Evolutionary conservation across 768 basidiomycete genomes (phyloP).

Genomic region (Suillus lakei): DNA sequence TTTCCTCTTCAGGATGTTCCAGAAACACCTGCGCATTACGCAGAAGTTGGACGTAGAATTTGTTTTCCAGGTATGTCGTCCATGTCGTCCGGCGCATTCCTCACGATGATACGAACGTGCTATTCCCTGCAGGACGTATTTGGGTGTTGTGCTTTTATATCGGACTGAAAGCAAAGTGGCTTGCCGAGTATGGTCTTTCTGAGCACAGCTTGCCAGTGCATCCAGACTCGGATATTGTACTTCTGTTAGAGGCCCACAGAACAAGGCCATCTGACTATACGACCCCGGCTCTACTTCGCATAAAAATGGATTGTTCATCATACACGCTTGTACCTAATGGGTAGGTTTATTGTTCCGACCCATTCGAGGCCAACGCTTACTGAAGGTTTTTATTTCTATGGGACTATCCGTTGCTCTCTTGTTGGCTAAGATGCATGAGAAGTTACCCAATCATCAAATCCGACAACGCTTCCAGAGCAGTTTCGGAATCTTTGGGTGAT

Average conservation of each 20-base stretch:
- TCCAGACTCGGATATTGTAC: background rate
- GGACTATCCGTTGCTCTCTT: no score
- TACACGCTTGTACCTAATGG: background rate
- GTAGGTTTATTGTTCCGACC: background rate
- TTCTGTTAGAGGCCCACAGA: background rate
- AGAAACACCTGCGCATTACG: slow-evolving; percentile 64
- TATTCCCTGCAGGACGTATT: background rate
- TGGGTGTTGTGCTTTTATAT: background rate
- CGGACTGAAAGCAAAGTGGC: slow-evolving; percentile 15
- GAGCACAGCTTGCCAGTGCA: background rate
- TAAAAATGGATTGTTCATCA: background rate
- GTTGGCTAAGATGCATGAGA: no score
- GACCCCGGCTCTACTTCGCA: background rate
- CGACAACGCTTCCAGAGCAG: background rate
- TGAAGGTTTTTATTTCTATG: background rate
- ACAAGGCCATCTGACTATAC: background rate
- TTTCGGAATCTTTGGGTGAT: background rate
- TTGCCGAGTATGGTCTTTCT: background rate
- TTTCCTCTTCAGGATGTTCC: slow-evolving; percentile 57
- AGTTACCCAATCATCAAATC: background rate
- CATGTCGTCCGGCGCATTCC: background rate
- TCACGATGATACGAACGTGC: background rate
- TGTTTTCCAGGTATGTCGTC: slow-evolving; percentile 45
- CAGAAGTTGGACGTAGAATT: slow-evolving; percentile 57
- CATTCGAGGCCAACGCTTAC: background rate